Evolutionary conservation across 306 rosid genomes (phyloP), one percentile per base, ranked within the genome.

Genomic region (Acacia melanoxylon): DNA sequence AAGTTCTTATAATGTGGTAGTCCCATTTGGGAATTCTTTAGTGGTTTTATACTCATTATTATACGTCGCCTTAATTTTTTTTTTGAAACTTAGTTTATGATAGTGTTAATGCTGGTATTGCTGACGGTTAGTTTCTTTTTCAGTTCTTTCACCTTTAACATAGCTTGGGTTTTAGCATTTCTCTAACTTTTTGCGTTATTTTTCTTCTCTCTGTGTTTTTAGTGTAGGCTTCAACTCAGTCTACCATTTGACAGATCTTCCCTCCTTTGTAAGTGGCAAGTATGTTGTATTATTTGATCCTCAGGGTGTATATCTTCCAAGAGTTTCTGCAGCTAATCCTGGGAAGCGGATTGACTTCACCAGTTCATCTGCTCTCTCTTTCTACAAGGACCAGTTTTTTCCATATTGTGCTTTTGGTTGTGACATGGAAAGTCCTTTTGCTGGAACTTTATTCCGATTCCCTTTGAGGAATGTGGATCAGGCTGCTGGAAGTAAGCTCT

Each of bases 181-280:
- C n/a, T 77, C 70, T 79, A 58, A 85, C 69, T 29, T 70, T 73
- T 75, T 76, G 44, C 51, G 68, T 80, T 80, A 75, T 76, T 74
- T 72, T 78, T 75, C 45, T 78, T 80, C 79, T 61, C 56, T 68
- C 49, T 31, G 24, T 63, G 27, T 46, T 71, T 84, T 82, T 78
- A 95, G 99, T 90, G 97, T 95, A 74, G 99, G 99, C 82, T 95
- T 95, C 95, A 95, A 95, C 88, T 95, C 99, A 8, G 99, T 95
- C 72, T 95, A 95, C 89, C 99, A 95, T 86, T 86, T 95, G 84
- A 95, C 99, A 35, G 99, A 95, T 88, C 92, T 95, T 83, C 99
- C 99, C 40, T 95, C 99, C 14, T 95, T 95, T 85, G 99, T 95
- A 83, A 95, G 99, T 82, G 99, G 97, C 68, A 95, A 95, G 58